phyloP scores from a whole-genome alignment of 495 filamentous ascomycete species.

The Pseudomonodictys pantanalensis region DNA sequence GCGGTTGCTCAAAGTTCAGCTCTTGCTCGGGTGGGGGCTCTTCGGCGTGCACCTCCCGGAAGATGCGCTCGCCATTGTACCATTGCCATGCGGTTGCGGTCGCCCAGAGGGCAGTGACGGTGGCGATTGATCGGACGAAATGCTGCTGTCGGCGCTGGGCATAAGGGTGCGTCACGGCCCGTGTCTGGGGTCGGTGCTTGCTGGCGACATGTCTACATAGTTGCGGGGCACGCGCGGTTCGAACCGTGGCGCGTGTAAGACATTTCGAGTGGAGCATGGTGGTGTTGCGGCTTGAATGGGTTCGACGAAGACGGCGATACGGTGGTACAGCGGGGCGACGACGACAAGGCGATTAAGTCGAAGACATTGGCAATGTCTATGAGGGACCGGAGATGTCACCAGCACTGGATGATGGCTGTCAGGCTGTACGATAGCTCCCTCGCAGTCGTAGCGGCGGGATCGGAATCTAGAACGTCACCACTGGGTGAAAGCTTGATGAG shows the following conservation, averaged over 20 bases:
- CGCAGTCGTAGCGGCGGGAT: neutral
- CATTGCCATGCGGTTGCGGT: constrained; percentile 34
- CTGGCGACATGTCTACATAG: constrained; percentile 14
- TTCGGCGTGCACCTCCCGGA: constrained; percentile 49
- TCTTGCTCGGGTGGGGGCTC: constrained; percentile 42
- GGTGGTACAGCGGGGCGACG: neutral
- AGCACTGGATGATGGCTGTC: neutral
- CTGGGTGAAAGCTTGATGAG: neutral
- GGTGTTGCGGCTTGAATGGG: too few relatives aligned
- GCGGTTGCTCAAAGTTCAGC: constrained; percentile 59
- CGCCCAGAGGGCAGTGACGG: constrained; percentile 31
- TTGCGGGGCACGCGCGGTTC: constrained; percentile 1
- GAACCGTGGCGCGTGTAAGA: constrained; percentile 19
- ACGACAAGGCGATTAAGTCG: neutral
- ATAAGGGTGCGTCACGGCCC: constrained; percentile 27
- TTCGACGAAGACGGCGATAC: too few relatives aligned
- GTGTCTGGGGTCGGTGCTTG: constrained; percentile 8
- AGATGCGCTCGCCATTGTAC: constrained; percentile 24
- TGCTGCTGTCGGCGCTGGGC: constrained; percentile 39
- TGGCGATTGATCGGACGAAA: constrained; percentile 35
- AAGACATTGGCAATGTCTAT: neutral
- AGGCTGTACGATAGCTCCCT: neutral
- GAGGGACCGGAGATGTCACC: neutral
- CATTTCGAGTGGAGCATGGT: constrained; percentile 29
- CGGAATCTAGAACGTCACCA: constrained; percentile 18